A percentile compares a stretch with the other conserved stretches of the same genome.
Conservation (phyloP, 345 rosid species). For the Brassica carinata region DNA sequence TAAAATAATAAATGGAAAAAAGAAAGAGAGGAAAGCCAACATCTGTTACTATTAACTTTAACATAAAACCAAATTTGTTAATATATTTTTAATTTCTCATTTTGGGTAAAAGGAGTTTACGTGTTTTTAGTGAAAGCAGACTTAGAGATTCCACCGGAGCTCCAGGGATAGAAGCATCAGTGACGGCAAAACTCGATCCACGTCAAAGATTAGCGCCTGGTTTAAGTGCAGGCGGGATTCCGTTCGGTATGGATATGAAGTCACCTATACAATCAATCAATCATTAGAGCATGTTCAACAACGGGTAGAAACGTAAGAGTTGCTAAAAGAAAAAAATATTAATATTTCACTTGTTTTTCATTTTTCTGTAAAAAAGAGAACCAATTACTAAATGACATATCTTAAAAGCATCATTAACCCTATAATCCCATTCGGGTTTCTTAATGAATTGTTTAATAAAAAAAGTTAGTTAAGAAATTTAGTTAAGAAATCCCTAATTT, state of each 20-base stretch:
- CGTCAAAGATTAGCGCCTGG: conserved; percentile 12
- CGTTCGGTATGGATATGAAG: conserved; percentile 31
- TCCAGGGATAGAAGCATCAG: conserved; percentile 32
- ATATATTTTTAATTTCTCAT: background rate
- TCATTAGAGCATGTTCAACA: too few species aligned
- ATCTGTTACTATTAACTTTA: background rate
- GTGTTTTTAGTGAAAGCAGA: background rate
- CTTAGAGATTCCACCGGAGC: conserved; percentile 24
- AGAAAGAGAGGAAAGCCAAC: background rate
- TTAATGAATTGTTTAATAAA: too few species aligned
- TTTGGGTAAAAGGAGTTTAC: background rate
- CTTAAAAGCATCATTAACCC: too few species aligned
- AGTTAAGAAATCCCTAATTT: too few species aligned
- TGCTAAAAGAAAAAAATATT: too few species aligned
- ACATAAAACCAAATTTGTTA: background rate
- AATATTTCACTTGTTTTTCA: too few species aligned
- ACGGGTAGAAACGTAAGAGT: too few species aligned
- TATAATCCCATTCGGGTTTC: too few species aligned
- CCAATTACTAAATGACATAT: too few species aligned
- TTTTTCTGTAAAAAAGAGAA: too few species aligned
- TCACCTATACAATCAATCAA: conserved; percentile 11
- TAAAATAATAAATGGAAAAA: background rate
- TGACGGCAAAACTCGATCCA: conserved; percentile 38
- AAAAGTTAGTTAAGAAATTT: too few species aligned
- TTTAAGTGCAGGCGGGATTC: conserved; percentile 30